phyloP scores from a whole-genome alignment of 2,329 filamentous ascomycete species.

The Hypoxylon sp. region DNA sequence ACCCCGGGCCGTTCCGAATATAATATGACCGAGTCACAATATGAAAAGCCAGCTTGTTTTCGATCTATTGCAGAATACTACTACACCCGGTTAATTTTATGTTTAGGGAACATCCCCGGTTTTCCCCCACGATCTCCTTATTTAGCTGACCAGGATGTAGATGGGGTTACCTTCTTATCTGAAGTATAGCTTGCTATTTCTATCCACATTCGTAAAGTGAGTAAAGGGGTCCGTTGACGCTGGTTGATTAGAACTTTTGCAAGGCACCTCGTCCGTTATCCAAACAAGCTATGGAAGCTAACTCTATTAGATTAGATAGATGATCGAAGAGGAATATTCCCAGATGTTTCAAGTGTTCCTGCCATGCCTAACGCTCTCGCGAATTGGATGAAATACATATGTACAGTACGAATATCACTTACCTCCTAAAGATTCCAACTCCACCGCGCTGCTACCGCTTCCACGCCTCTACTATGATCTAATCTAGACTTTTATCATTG shows the following conservation, averaged over 20 bases:
- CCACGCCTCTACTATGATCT: not conserved
- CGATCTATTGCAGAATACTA: not conserved
- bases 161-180: not conserved
- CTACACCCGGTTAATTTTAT: not conserved
- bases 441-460: not conserved
- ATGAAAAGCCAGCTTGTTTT: not conserved
- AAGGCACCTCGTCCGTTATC: not conserved
- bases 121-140: not conserved
- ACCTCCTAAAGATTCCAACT: not conserved
- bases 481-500: constrained; percentile 38
- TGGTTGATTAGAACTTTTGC: not conserved
- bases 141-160: not conserved
- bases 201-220: not conserved
- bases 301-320: not conserved
- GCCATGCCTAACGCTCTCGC: not conserved
- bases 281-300: not conserved
- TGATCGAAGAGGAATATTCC: constrained; percentile 15
- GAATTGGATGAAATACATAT: constrained; percentile 3
- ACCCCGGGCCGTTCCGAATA: constrained; percentile 15
- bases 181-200: not conserved
- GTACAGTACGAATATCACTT: constrained; percentile 12
- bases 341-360: not conserved
- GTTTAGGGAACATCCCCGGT: not conserved
- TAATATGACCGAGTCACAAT: not conserved
- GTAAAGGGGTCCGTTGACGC: not conserved